phyloP scores from a whole-genome alignment of 2,329 filamentous ascomycete genomes.

The Ambrosiella xylebori region DNA sequence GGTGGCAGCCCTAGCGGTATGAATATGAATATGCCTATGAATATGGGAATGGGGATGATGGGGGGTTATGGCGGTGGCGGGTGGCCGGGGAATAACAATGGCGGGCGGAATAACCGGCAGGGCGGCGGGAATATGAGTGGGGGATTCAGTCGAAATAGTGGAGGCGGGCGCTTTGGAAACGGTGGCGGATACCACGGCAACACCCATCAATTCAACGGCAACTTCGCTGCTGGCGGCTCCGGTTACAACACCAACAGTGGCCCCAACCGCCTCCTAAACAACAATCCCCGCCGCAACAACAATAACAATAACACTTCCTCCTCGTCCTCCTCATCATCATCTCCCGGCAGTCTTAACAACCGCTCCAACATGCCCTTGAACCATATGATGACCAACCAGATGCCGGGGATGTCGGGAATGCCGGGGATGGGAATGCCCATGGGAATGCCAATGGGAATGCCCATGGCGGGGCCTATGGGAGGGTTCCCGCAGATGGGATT shows the following conservation, averaged over 20 bases:
- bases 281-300: conserved; percentile 23
- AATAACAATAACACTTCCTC: neutral
- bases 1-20: neutral
- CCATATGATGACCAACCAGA: conserved; percentile 22
- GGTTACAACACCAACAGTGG: conserved; percentile 14
- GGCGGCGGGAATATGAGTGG: too few relatives aligned
- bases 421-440: conserved; percentile 30
- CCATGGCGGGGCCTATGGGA: conserved; percentile 35
- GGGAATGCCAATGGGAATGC: conserved; percentile 34
- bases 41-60: neutral
- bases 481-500: conserved; percentile 10
- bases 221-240: neutral
- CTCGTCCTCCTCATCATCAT: neutral
- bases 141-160: neutral
- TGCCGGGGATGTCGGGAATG: conserved; percentile 34
- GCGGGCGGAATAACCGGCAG: conserved; percentile 19
- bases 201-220: conserved; percentile 3
- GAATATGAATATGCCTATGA: too few relatives aligned
- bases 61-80: conserved; percentile 28
- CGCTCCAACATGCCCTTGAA: neutral
- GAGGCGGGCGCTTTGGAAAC: neutral
- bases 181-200: neutral
- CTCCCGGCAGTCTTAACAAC: neutral
- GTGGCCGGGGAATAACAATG: conserved; percentile 34
- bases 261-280: conserved; percentile 19